Percentiles rank a stretch among this genome's conserved stretches.
Conservation (phyloP, 345 rosid species). For the Mallotus nudiflorus region DNA sequence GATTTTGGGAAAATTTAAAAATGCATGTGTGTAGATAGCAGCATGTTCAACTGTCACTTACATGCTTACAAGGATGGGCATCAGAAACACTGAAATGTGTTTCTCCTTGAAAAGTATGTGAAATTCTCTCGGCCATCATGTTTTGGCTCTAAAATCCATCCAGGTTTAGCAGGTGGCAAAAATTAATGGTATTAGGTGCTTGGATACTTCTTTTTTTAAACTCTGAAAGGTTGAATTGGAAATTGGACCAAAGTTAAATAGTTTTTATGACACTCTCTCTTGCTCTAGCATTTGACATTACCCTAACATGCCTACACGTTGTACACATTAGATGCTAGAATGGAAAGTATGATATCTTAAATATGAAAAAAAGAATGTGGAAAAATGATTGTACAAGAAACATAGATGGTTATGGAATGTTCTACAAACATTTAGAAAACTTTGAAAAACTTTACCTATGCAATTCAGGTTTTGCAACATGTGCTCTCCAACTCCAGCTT, state of each 20-base stretch:
- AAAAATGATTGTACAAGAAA: background rate
- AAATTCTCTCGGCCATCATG: background rate
- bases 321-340: background rate
- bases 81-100: no score
- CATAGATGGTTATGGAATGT: background rate
- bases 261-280: background rate
- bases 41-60: background rate
- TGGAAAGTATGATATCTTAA: background rate
- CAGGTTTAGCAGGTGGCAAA: slow-evolving; percentile 4
- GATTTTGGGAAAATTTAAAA: background rate
- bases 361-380: background rate
- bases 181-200: no score
- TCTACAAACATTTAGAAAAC: background rate
- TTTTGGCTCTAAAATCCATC: background rate
- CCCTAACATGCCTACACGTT: background rate
- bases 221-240: background rate
- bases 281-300: background rate
- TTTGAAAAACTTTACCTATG: background rate
- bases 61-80: background rate
- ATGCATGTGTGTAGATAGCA: background rate
- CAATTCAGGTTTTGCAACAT: background rate
- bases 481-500: background rate
- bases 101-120: background rate
- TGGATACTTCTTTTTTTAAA: background rate
- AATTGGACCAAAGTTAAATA: background rate